A percentile compares a stretch with the other conserved stretches of the same genome.
These are phyloP conservation scores for Arabidopsis hybrid DNA, from an alignment of 441 rosid genomes.

Conservation along the genomic window DNA sequence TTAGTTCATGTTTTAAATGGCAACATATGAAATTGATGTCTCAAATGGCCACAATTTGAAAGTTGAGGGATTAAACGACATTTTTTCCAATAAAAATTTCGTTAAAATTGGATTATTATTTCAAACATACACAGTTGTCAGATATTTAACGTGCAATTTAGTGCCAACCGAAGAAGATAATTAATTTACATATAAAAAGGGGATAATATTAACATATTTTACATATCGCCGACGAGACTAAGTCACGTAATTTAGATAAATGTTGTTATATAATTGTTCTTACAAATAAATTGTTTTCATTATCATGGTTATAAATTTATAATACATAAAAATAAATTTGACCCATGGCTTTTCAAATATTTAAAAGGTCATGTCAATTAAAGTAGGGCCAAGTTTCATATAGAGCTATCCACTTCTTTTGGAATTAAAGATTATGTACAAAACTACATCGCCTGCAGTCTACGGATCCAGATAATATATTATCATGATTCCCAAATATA, in stretches of 20 bases:
- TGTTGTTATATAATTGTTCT: background rate
- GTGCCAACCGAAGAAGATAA: slow-evolving; percentile 19
- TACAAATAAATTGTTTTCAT: slow-evolving; percentile 21
- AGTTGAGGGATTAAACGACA: no score
- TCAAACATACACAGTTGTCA: slow-evolving; percentile 18
- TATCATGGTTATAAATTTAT: slow-evolving; percentile 4
- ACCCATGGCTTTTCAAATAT: slow-evolving; percentile 34
- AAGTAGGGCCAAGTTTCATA: slow-evolving; percentile 19
- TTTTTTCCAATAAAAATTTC: background rate
- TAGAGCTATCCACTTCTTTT: slow-evolving; percentile 10
- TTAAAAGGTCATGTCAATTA: slow-evolving; percentile 28
- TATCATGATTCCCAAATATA: background rate
- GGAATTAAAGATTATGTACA: slow-evolving; percentile 29
- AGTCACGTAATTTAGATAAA: slow-evolving; percentile 14
- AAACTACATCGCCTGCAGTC: background rate
- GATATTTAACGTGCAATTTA: slow-evolving; percentile 33
- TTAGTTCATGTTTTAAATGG: no score
- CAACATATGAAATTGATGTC: no score
- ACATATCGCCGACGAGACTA: slow-evolving; percentile 15
- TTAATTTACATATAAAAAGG: background rate
- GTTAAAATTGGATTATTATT: slow-evolving; percentile 15
- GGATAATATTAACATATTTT: slow-evolving; percentile 15
- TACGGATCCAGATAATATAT: slow-evolving; percentile 9
- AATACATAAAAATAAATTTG: background rate
- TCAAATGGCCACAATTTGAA: no score